A percentile compares a stretch with the other conserved stretches of the same genome.
Evolutionary conservation across 2,329 filamentous ascomycete species (phyloP).

Genomic region (Fusarium hostae): DNA sequence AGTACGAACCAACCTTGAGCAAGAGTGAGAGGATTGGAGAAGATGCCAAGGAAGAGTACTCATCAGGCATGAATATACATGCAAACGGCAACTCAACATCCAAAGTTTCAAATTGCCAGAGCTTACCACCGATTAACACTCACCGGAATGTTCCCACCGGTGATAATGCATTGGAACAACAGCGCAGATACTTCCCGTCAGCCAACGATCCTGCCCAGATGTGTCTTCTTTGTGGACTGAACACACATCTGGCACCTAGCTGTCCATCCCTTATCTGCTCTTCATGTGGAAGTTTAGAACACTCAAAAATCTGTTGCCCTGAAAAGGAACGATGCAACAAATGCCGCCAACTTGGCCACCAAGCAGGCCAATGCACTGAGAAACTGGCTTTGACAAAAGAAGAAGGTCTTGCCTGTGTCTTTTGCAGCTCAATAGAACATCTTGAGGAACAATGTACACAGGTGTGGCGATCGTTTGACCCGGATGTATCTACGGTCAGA

Average conservation of each 20-base stretch:
- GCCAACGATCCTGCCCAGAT: constrained; percentile 54
- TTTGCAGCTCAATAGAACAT: constrained; percentile 68
- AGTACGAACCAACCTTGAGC: constrained; percentile 40
- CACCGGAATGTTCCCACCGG: constrained; percentile 42
- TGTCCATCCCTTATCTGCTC: constrained; percentile 62
- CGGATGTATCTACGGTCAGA: constrained; percentile 52
- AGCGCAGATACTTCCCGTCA: constrained; percentile 64
- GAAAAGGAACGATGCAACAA: constrained; percentile 63
- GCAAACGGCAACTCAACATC: constrained; percentile 21
- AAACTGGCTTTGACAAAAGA: constrained; percentile 63
- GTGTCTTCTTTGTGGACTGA: constrained; percentile 64
- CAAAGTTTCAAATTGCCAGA: constrained; percentile 4
- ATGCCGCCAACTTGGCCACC: constrained; percentile 73
- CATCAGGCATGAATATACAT: not conserved
- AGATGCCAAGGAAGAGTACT: constrained; percentile 8
- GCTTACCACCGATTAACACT: constrained; percentile 23
- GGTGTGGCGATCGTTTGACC: constrained; percentile 68
- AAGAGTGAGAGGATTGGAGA: constrained; percentile 18
- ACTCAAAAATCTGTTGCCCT: constrained; percentile 64
- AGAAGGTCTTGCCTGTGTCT: constrained; percentile 68
- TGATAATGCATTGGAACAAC: constrained; percentile 52
- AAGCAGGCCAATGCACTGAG: constrained; percentile 61
- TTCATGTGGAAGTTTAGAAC: constrained; percentile 58
- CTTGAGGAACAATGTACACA: constrained; percentile 68
- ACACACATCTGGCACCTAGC: constrained; percentile 56